Evolutionary conservation across 345 rosid genomes (phyloP).

Genomic region (Salix viminalis): DNA sequence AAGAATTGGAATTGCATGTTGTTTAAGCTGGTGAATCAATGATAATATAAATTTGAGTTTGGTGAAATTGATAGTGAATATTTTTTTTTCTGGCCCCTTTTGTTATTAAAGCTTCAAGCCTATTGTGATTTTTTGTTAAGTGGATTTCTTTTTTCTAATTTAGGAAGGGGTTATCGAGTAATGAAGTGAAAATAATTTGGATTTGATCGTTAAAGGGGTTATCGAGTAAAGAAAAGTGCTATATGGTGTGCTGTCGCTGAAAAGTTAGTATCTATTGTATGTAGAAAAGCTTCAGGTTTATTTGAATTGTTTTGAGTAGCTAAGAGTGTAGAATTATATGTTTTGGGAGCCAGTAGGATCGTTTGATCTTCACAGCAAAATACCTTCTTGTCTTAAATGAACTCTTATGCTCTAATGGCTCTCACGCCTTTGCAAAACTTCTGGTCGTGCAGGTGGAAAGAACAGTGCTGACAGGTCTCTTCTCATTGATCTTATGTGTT

Average conservation of each 20-base stretch:
- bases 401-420: neutral
- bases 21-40: neutral
- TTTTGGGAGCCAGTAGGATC: neutral
- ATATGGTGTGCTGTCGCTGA: neutral
- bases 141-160: neutral
- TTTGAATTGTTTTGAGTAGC: neutral
- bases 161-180: no score
- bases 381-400: neutral
- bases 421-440: constrained; percentile 10
- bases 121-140: neutral
- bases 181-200: neutral
- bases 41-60: neutral
- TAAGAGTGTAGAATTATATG: neutral
- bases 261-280: neutral
- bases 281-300: neutral
- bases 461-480: constrained; percentile 78
- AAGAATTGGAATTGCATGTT: neutral
- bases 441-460: constrained; percentile 55
- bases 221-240: no score
- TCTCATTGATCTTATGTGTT: constrained; percentile 63
- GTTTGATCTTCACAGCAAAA: neutral
- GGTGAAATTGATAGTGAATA: neutral
- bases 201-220: neutral
- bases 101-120: neutral
- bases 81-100: neutral